phyloP scores from a whole-genome alignment of 176 grass and related monocot genomes.

The Triticum monococcum region DNA sequence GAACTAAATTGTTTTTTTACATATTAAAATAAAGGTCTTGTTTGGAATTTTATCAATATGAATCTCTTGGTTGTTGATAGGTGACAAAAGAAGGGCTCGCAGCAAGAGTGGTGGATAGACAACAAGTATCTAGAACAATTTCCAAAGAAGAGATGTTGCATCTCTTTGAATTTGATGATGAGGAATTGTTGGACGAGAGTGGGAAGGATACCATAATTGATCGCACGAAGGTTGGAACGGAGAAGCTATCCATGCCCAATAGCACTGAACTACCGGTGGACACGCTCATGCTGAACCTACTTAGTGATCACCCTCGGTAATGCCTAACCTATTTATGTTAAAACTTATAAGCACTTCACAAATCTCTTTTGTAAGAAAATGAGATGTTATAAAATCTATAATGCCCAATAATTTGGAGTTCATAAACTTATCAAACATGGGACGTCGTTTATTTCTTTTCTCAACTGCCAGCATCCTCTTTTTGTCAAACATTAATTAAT shows the following conservation, averaged over 20 bases:
- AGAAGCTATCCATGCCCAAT: constrained; percentile 30
- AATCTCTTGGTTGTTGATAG: constrained; percentile 39
- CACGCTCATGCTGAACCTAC: constrained; percentile 74
- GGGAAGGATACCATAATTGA: constrained; percentile 26
- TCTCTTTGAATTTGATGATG: constrained; percentile 95
- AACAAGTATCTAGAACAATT: constrained; percentile 96
- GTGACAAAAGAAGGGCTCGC: constrained; percentile 98
- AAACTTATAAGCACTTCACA: neutral
- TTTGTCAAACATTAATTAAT: neutral
- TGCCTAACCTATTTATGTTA: constrained; percentile 18
- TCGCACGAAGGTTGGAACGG: constrained; percentile 25
- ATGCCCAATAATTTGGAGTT: neutral
- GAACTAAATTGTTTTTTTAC: neutral
- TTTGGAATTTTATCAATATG: neutral
- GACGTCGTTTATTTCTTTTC: neutral
- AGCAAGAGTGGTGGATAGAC: constrained; percentile 95
- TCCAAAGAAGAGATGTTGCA: constrained; percentile 98
- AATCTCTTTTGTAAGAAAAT: neutral
- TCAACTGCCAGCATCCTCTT: neutral
- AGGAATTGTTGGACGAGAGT: constrained; percentile 61
- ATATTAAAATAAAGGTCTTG: constrained; percentile 12
- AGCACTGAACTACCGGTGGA: constrained; percentile 46
- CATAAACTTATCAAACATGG: neutral
- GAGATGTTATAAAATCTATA: neutral
- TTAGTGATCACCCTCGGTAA: constrained; percentile 71